Conservation (phyloP, 257 asterid genomes). For the Gentiana macrophylla region DNA sequence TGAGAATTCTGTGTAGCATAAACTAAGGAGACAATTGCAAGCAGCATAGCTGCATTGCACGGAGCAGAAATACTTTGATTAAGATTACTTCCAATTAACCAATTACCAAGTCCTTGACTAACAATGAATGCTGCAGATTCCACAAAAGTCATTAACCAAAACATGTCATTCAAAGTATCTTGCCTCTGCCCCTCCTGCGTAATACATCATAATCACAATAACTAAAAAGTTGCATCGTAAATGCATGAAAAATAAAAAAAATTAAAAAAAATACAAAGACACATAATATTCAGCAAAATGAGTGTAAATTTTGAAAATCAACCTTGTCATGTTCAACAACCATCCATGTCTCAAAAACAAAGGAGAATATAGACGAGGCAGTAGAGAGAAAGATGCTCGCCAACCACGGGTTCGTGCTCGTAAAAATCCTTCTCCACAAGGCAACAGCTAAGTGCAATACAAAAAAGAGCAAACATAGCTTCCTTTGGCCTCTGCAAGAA, state of each 20-base stretch:
- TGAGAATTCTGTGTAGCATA: conserved; percentile 46
- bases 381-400: conserved; percentile 55
- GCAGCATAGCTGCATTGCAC: conserved; percentile 35
- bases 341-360: conserved; percentile 87
- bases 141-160: conserved; percentile 83
- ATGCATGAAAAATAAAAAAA: background rate
- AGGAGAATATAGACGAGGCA: conserved; percentile 65
- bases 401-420: conserved; percentile 47
- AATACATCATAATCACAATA: conserved; percentile 1
- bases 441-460: conserved; percentile 54
- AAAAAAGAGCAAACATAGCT: conserved; percentile 55
- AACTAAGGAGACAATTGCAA: conserved; percentile 40
- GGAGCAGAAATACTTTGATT: conserved; percentile 28
- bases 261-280: background rate
- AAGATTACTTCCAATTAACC: conserved; percentile 40
- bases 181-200: conserved; percentile 84
- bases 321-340: conserved; percentile 85
- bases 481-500: conserved; percentile 72
- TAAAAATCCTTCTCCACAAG: conserved; percentile 39
- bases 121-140: conserved; percentile 58
- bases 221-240: conserved; percentile 7
- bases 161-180: conserved; percentile 77
- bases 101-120: conserved; percentile 69
- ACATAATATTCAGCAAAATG: background rate
- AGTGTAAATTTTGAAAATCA: conserved; percentile 4